Evolutionary conservation across 305 asterid species (phyloP).

Genomic region (Fraxinus latifolia): DNA sequence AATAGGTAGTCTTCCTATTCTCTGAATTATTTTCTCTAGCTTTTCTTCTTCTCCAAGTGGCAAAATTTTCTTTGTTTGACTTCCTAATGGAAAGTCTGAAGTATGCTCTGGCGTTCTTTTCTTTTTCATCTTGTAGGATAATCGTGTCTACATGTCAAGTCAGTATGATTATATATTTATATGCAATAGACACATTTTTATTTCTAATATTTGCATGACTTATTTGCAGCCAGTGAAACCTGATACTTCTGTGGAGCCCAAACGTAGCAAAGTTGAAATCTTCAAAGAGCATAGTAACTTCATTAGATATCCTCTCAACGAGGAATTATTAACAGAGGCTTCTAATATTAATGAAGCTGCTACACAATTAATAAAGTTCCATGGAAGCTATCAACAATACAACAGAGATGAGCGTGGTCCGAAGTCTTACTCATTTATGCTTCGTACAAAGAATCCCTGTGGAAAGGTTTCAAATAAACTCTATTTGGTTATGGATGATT

Average conservation of each 20-base stretch:
- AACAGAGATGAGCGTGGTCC: constrained; percentile 87
- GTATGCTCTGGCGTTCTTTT: neutral
- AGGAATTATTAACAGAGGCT: constrained; percentile 75
- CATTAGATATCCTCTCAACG: constrained; percentile 88
- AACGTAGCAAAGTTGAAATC: constrained; percentile 88
- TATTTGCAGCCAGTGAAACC: constrained; percentile 71
- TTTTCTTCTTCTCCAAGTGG: neutral
- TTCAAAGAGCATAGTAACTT: constrained; percentile 84
- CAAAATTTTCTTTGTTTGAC: neutral
- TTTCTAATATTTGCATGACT: neutral
- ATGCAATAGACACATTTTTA: neutral
- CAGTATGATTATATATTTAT: neutral
- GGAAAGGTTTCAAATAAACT: constrained; percentile 92
- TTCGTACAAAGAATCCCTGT: constrained; percentile 91
- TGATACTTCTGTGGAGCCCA: constrained; percentile 55
- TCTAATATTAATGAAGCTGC: constrained; percentile 86
- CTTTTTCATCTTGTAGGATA: constrained; percentile 4
- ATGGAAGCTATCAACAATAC: constrained; percentile 92
- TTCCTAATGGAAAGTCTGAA: neutral
- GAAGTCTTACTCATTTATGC: constrained; percentile 87
- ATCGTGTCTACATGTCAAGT: neutral
- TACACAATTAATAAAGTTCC: constrained; percentile 90
- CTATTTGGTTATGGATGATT: constrained; percentile 87
- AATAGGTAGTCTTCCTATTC: neutral
- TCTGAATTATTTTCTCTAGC: neutral